Base-by-base conservation (phyloP, 805 yeast genomes). In the Sungouiozyma intestinalis region DNA sequence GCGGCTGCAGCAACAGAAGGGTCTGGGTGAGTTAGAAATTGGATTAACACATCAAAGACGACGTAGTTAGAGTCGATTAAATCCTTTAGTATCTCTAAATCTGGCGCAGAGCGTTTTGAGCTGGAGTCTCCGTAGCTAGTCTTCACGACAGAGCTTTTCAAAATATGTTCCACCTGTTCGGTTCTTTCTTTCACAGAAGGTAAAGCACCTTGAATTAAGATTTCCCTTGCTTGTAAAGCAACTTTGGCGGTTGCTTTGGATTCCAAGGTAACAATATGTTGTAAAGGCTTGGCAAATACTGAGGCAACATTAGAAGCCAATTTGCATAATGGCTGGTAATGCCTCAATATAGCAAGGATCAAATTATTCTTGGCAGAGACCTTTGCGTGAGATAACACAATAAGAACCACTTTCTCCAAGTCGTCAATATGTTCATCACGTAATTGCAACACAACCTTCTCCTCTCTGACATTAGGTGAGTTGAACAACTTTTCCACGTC, bases 161-260 rank as follows among this genome's bases (percentile, higher is more conserved):
- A 74, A 54, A 92, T 92, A 63, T 90, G 97, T 69, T 94, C 97
- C 59, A 92, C 75, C 69, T 94, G 98, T 63, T 90, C 97, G 27
- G 95, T 81, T 69, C 97, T 80, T 67, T 92, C 99, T 64, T 85
- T 79, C 48, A 87, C 81, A 3, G 97, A 87, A 33, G 99, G 99
- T 67, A 92, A 73, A 24, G 97, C 86, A 63, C 97, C 92, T 71
- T 88, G 95, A 56, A 92, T 92, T 56, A 92, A 75, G 46, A 94
- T 83, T 67, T 94, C 99, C 62, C 97, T 79, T 1, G 97, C 97
- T 65, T 85, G 87, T 58, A 92, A 71, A 20, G 95, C 85, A 40
- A 90, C 97, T 71, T 88, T 90, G 21, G 95, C 90, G 32, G 95
- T 79, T 7, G 85, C 77, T 60, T 96, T 81, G 19, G 92, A 76